These are phyloP conservation scores for Rubia tinctorum DNA, from an alignment of 305 asterid species.

Conservation along the genomic window DNA sequence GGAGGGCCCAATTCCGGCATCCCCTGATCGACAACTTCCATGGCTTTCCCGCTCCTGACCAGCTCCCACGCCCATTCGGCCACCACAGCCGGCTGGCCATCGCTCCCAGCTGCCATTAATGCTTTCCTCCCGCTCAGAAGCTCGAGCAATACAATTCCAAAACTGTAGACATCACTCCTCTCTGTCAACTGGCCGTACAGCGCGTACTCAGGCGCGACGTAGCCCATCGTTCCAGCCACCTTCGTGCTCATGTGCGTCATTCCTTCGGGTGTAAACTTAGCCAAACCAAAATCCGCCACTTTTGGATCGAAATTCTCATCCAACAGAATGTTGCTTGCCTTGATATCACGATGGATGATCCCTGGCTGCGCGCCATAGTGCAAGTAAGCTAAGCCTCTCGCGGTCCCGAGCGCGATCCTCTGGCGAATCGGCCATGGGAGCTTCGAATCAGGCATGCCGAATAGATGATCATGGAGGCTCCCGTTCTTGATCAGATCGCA, in stretches of 20 bases:
- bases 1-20: conserved; percentile 33
- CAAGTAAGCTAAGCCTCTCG: conserved; percentile 39
- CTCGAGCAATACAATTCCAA: conserved; percentile 43
- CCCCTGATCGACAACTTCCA: conserved; percentile 36
- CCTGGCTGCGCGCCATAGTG: conserved; percentile 36
- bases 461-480: conserved; percentile 39
- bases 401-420: conserved; percentile 39
- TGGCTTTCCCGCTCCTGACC: conserved; percentile 31
- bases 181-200: conserved; percentile 41
- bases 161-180: conserved; percentile 46
- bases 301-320: conserved; percentile 38
- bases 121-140: conserved; percentile 46
- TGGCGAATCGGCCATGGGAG: conserved; percentile 41
- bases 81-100: conserved; percentile 29
- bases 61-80: conserved; percentile 47
- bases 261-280: conserved; percentile 41
- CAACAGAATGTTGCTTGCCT: conserved; percentile 41
- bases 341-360: conserved; percentile 41
- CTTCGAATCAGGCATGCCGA: conserved; percentile 22
- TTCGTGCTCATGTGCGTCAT: conserved; percentile 41
- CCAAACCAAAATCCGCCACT: conserved; percentile 47
- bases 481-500: conserved; percentile 47
- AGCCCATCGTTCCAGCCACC: conserved; percentile 49
- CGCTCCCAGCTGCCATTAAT: conserved; percentile 19
- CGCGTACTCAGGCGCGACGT: conserved; percentile 46